Percentiles rank a stretch among this genome's conserved stretches.
Conservation (phyloP, 345 rosid genomes). For the thale cress (Arabidopsis thaliana) region DNA sequence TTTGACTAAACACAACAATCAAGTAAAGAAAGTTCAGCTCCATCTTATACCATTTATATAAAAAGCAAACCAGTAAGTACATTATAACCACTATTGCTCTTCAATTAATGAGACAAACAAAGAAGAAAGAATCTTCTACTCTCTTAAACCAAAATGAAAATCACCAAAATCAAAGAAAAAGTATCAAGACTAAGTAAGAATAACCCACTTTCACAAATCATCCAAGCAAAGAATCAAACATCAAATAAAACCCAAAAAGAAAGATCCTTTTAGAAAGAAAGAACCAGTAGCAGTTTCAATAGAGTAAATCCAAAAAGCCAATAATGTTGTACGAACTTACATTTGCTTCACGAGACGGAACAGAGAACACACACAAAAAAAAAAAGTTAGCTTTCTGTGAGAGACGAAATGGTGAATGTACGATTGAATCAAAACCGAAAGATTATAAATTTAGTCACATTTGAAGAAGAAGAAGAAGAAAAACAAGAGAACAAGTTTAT, state of each 20-base stretch:
- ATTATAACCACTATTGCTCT: slow-evolving; percentile 45
- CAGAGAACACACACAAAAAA: slow-evolving; percentile 9
- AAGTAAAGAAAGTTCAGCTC: slow-evolving; percentile 33
- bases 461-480: not conserved
- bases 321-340: slow-evolving; percentile 44
- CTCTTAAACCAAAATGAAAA: slow-evolving; percentile 8
- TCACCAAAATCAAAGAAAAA: slow-evolving; percentile 6
- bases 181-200: slow-evolving; percentile 30
- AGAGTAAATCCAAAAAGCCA: slow-evolving; percentile 40
- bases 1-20: slow-evolving; percentile 31
- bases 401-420: not conserved
- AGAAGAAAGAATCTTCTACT: slow-evolving; percentile 27
- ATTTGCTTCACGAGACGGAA: slow-evolving; percentile 41
- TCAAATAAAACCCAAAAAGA: slow-evolving; percentile 6
- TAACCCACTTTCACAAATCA: slow-evolving; percentile 42
- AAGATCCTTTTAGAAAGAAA: slow-evolving; percentile 8
- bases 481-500: slow-evolving; percentile 10
- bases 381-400: slow-evolving; percentile 29
- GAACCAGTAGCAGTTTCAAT: slow-evolving; percentile 37
- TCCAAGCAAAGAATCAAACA: slow-evolving; percentile 55
- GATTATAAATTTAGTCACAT: slow-evolving; percentile 34
- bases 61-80: slow-evolving; percentile 32
- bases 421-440: slow-evolving; percentile 28
- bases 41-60: slow-evolving; percentile 39
- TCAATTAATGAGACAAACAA: slow-evolving; percentile 46